phyloP scores from a whole-genome alignment of 768 basidiomycete genomes.

The Vishniacozyma victoriae region DNA sequence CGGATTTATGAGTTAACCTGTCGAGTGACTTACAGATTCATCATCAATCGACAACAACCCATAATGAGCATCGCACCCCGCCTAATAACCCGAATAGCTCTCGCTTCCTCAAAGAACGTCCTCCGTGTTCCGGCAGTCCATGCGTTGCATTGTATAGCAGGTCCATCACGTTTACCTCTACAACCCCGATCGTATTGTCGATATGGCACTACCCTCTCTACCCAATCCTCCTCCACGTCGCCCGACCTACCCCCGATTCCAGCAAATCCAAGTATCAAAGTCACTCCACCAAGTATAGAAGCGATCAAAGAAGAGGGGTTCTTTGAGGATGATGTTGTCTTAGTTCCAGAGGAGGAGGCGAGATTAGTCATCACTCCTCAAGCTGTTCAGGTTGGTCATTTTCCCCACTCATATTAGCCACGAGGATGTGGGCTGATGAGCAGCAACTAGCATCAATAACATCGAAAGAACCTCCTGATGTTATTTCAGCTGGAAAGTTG shows the following conservation, averaged over 20 bases:
- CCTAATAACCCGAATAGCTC: no score
- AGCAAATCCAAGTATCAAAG: slow-evolving; percentile 10
- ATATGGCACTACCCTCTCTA: background rate
- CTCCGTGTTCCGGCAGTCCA: no score
- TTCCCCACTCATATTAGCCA: background rate
- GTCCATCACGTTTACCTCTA: background rate
- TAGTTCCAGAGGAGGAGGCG: slow-evolving; percentile 32
- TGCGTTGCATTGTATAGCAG: no score
- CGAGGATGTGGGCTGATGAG: background rate
- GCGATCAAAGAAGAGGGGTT: slow-evolving; percentile 40
- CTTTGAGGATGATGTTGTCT: slow-evolving; percentile 36
- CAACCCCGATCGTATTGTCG: background rate
- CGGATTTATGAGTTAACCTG: no score
- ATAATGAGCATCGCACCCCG: no score
- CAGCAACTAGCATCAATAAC: slow-evolving; percentile 76
- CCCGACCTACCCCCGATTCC: no score
- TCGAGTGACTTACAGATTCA: no score
- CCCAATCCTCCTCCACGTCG: slow-evolving; percentile 4
- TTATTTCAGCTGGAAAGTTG: slow-evolving; percentile 49
- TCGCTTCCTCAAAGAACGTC: no score
- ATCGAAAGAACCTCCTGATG: slow-evolving; percentile 56
- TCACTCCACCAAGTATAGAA: slow-evolving; percentile 33
- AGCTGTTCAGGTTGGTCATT: slow-evolving; percentile 31
- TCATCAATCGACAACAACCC: no score
- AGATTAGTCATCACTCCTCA: slow-evolving; percentile 32